Base-by-base conservation (phyloP, 768 basidiomycete species). In the Hypholoma fasciculare region DNA sequence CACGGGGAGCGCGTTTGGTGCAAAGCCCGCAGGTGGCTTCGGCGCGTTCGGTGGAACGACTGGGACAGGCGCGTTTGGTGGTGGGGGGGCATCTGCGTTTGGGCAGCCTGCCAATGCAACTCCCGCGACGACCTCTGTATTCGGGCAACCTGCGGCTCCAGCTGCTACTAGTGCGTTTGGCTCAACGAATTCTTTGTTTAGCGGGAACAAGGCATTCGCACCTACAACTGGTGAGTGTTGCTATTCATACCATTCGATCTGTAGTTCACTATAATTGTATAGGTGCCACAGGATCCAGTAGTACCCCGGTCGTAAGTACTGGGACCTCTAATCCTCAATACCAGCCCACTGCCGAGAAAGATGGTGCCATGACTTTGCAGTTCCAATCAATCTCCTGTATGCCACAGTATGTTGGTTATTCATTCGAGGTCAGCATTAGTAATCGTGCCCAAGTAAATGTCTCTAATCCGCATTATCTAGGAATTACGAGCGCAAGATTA, bases 371-470 rank as follows among this genome's bases (percentile, higher is more conserved):
- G 12, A 83, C 76, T 4, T 76, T 89, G 42, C 88, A 90, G 60
- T 96, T 89, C 71, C 93, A 96, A 71, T 82, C 87, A 38, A 93
- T 94, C 54, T 82, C 87, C 16, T 88, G 87, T 61, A 92, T 89
- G 81, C 89, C 89, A 14, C 80, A 81, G 16, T 96, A 94, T 68
- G 73, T 81, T 58, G 88, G 89, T 42, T 86, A 82, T 59, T 95
- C 92, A 19, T 82, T 91, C 60, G 93, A 88, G 79, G 91, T 86
- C 62, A 49, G 76, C 76, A 34, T 43, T 40, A 23, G 43, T 17
- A 17, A 11, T 44, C 34, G 16, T 34, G 58, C 1, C 57, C 49
- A 39, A 54, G 38, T 52, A 34, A 39, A 4, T 7, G 2, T 54
- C 36, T 52, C 56, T 59, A 59, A 49, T 54, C 27, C 53, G 59